A percentile compares a stretch with the other conserved stretches of the same genome.
Evolutionary conservation across 257 asterid species (phyloP).

Genomic region (Agastache rugosa): DNA sequence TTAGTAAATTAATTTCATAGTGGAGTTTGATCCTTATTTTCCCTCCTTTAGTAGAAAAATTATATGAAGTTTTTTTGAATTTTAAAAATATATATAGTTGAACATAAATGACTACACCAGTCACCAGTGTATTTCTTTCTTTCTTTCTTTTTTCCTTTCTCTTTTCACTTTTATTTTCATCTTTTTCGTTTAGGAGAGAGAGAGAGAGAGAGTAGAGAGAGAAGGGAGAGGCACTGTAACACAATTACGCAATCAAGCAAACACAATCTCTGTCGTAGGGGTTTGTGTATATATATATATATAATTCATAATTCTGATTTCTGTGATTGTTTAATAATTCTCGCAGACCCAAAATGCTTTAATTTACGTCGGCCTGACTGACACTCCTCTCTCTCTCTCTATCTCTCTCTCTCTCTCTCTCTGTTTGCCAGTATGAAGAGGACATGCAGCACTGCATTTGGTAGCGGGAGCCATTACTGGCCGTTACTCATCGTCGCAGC

Average conservation of each 20-base stretch:
- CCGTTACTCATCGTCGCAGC: conserved; percentile 36
- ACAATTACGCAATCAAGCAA: background rate
- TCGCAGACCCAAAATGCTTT: conserved; percentile 5
- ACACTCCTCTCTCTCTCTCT: conserved; percentile 14
- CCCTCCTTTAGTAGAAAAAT: background rate
- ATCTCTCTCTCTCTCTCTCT: conserved; percentile 27
- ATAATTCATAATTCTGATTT: background rate
- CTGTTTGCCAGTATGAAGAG: conserved; percentile 37
- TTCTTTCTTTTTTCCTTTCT: background rate
- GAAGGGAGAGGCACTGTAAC: background rate
- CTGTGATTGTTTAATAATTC: background rate
- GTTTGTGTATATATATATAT: background rate
- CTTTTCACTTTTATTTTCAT: background rate
- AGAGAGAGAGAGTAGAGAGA: background rate
- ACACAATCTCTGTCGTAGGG: conserved; percentile 34
- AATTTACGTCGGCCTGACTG: conserved; percentile 24
- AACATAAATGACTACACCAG: background rate
- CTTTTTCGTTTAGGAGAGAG: background rate
- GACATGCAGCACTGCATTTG: conserved; percentile 38
- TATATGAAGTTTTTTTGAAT: too few relatives aligned
- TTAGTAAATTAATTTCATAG: too few relatives aligned
- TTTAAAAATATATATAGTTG: background rate
- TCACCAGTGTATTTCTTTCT: background rate
- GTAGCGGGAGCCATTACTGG: conserved; percentile 30
- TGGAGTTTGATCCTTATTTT: background rate